Percentiles rank a stretch among this genome's conserved stretches.
Evolutionary conservation across 2,329 filamentous ascomycete species (phyloP).

Genomic region (Venturia nashicola): DNA sequence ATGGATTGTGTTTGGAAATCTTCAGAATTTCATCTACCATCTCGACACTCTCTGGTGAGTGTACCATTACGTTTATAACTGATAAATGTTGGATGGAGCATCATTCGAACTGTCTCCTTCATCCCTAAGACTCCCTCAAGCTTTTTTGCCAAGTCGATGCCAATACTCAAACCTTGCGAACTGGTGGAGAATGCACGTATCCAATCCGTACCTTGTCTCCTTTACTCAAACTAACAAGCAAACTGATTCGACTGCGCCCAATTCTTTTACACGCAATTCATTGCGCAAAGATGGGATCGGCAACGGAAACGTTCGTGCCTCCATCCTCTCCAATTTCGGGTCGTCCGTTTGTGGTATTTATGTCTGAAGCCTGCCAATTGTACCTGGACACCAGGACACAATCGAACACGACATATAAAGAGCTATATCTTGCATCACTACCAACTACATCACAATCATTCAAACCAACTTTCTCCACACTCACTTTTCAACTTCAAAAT

Average conservation of each 20-base stretch:
- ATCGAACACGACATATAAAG: background rate
- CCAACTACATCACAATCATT: background rate
- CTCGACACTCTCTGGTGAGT: background rate
- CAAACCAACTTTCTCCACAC: background rate
- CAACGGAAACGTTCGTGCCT: background rate
- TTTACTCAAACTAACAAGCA: background rate
- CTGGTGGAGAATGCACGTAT: background rate
- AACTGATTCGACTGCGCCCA: background rate
- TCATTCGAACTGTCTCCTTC: background rate
- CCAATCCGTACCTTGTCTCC: background rate
- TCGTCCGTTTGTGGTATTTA: background rate
- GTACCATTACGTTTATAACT: background rate
- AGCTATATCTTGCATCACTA: background rate
- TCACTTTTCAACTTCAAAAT: background rate
- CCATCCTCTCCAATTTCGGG: background rate
- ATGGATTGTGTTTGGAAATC: background rate
- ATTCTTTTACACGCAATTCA: background rate
- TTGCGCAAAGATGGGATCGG: background rate
- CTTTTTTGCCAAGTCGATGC: background rate
- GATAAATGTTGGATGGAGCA: background rate
- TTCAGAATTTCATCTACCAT: background rate
- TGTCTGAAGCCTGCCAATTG: background rate
- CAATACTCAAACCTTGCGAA: background rate
- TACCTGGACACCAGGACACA: background rate
- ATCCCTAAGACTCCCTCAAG: background rate